Conservation (phyloP, 192 early-diverging fungal genomes). For the Diversispora epigaea region DNA sequence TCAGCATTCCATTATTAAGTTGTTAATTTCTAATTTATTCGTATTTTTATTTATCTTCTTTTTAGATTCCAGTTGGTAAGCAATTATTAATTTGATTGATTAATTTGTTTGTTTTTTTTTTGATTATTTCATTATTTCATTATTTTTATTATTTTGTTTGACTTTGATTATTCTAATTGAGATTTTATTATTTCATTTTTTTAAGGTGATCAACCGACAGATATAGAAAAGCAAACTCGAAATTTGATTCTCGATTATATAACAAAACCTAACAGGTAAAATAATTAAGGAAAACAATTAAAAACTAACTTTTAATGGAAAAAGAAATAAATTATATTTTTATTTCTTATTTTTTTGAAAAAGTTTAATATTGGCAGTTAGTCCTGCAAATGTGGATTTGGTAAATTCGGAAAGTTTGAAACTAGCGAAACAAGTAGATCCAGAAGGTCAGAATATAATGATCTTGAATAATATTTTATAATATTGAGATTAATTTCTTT, state of each 20-base stretch:
- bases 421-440: conserved; percentile 81
- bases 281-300: too few species aligned
- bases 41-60: background rate
- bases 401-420: conserved; percentile 85
- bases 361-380: conserved; percentile 80
- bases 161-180: background rate
- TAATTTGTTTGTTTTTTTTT: too few species aligned
- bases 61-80: conserved; percentile 50
- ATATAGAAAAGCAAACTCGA: conserved; percentile 80
- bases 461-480: conserved; percentile 5
- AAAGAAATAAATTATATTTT: too few species aligned
- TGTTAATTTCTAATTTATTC: background rate
- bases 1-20: background rate
- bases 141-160: conserved; percentile 2
- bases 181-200: conserved; percentile 22
- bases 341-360: background rate
- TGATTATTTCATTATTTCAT: too few species aligned
- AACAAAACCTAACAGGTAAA: conserved; percentile 71
- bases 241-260: conserved; percentile 77
- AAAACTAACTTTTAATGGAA: too few species aligned
- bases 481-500: background rate
- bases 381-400: conserved; percentile 78
- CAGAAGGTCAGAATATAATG: conserved; percentile 53
- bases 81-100: background rate
- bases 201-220: conserved; percentile 77